phyloP scores from a whole-genome alignment of 306 rosid genomes.

The Cercis canadensis region DNA sequence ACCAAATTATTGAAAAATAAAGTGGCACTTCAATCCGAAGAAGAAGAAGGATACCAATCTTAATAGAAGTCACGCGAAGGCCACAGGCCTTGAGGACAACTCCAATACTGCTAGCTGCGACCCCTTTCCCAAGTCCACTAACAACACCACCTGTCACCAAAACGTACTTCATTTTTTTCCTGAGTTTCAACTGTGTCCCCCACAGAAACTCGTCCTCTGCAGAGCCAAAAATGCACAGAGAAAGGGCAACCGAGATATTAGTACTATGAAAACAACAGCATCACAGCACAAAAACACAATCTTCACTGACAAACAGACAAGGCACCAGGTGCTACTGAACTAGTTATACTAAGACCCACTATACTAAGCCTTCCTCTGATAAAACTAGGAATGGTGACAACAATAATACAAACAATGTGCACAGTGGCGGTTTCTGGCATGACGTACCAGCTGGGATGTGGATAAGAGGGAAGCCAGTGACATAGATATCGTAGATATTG shows the following conservation, averaged over 20 bases:
- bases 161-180: slow-evolving; percentile 71
- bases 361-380: slow-evolving; percentile 10
- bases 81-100: slow-evolving; percentile 82
- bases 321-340: not conserved
- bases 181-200: not conserved
- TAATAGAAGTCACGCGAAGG: slow-evolving; percentile 81
- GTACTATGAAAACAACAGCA: slow-evolving; percentile 4
- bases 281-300: not conserved
- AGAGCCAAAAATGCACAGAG: slow-evolving; percentile 34
- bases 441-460: not conserved
- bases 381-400: slow-evolving; percentile 33
- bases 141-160: slow-evolving; percentile 95
- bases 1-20: no score
- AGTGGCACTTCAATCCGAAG: not conserved
- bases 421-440: not conserved
- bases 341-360: slow-evolving; percentile 36
- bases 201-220: slow-evolving; percentile 15
- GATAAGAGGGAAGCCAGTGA: slow-evolving; percentile 22
- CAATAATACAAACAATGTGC: slow-evolving; percentile 1
- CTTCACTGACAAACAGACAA: not conserved
- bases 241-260: slow-evolving; percentile 33
- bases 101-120: slow-evolving; percentile 86
- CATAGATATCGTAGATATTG: slow-evolving; percentile 59
- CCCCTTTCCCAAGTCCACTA: slow-evolving; percentile 92
- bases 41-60: slow-evolving; percentile 63